These are phyloP conservation scores for Trifolium fragiferum DNA, from an alignment of 306 rosid species.

Conservation along the genomic window DNA sequence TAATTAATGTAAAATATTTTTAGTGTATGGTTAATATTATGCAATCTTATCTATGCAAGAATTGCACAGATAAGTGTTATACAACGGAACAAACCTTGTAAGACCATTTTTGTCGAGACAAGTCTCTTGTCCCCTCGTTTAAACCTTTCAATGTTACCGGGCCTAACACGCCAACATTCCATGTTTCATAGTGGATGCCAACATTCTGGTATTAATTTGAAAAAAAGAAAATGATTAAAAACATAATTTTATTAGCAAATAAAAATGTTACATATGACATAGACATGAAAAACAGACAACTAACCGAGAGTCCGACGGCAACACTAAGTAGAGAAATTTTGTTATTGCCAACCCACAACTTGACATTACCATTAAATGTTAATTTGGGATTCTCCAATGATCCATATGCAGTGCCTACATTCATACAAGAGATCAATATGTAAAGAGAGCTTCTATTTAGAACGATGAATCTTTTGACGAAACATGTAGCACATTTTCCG, in stretches of 20 bases:
- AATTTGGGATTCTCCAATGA: conserved; percentile 58
- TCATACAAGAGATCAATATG: conserved; percentile 25
- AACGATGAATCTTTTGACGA: neutral
- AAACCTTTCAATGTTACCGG: conserved; percentile 74
- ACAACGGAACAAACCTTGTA: conserved; percentile 67
- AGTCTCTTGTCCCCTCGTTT: conserved; percentile 67
- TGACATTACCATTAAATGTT: conserved; percentile 67
- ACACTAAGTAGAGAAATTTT: conserved; percentile 86
- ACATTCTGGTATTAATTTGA: conserved; percentile 69
- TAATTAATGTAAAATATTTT: neutral
- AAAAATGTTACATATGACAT: conserved; percentile 18
- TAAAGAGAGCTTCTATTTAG: neutral
- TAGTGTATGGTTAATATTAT: too few species aligned
- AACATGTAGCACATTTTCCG: neutral
- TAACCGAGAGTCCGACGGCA: conserved; percentile 91
- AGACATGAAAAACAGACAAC: conserved; percentile 46
- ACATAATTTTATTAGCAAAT: neutral
- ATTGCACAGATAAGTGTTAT: neutral
- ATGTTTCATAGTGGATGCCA: conserved; percentile 75
- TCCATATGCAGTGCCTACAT: conserved; percentile 78
- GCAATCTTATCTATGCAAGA: neutral
- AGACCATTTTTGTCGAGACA: conserved; percentile 87
- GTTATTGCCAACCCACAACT: conserved; percentile 76
- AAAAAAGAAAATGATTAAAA: conserved; percentile 9
- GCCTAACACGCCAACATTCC: conserved; percentile 78